Evolutionary conservation across 805 yeast species (phyloP).

Genomic region (Candida piceae): DNA sequence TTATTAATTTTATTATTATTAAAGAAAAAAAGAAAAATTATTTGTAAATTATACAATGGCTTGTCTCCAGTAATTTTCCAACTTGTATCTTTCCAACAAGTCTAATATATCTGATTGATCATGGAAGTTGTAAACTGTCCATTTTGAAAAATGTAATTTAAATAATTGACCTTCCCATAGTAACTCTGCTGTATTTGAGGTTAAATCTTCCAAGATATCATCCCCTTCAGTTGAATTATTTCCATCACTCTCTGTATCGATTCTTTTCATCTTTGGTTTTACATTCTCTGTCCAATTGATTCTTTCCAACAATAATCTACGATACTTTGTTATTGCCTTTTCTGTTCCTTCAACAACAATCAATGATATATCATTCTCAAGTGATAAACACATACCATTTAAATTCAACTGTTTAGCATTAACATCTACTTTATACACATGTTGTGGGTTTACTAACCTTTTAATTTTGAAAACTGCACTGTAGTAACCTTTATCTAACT

Average conservation of each 20-base stretch:
- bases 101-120: constrained; percentile 46
- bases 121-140: constrained; percentile 59
- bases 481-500: constrained; percentile 44
- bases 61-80: constrained; percentile 58
- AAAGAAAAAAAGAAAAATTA: no score
- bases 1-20: no score
- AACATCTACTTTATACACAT: constrained; percentile 67
- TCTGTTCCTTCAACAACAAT: constrained; percentile 74
- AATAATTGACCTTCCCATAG: constrained; percentile 71
- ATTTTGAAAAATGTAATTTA: constrained; percentile 52
- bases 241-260: background rate
- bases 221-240: constrained; percentile 13
- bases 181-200: constrained; percentile 40
- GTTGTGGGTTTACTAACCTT: constrained; percentile 55
- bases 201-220: constrained; percentile 32
- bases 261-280: constrained; percentile 23
- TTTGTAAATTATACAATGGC: constrained; percentile 19
- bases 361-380: constrained; percentile 43
- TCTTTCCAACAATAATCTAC: constrained; percentile 53
- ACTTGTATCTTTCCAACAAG: constrained; percentile 44
- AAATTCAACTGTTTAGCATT: constrained; percentile 72
- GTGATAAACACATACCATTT: constrained; percentile 54
- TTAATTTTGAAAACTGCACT: constrained; percentile 57
- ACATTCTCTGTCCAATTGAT: constrained; percentile 65
- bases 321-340: constrained; percentile 56